Evolutionary conservation across 1,284 basidiomycete species (phyloP).

Genomic region (Chiua sp.): DNA sequence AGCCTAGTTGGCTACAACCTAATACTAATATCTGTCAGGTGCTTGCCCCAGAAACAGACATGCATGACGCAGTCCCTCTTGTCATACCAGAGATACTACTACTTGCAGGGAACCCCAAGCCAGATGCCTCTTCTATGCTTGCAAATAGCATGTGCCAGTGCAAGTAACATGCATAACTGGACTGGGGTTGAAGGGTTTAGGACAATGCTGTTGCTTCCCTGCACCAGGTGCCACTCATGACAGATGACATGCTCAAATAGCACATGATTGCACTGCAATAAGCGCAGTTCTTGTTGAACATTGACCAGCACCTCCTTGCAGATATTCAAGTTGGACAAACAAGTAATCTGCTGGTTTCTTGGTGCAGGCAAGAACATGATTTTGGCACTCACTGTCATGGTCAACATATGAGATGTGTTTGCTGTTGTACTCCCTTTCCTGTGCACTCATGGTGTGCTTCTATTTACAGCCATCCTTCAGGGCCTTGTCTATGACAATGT

Average conservation of each 20-base stretch:
- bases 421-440: constrained; percentile 63
- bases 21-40: constrained; percentile 39
- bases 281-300: constrained; percentile 67
- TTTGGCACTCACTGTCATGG: constrained; percentile 53
- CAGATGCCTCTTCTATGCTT: constrained; percentile 66
- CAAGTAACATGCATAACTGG: constrained; percentile 69
- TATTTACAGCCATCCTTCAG: constrained; percentile 70
- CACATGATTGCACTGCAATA: constrained; percentile 64
- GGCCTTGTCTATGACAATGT: constrained; percentile 84
- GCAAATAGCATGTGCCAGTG: constrained; percentile 80
- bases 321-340: constrained; percentile 72
- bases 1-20: too few species aligned
- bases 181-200: constrained; percentile 83
- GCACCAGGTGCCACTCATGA: constrained; percentile 65
- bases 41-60: constrained; percentile 50
- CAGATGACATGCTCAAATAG: constrained; percentile 49
- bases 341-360: constrained; percentile 68
- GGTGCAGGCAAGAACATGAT: constrained; percentile 72
- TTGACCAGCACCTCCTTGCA: constrained; percentile 74
- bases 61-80: constrained; percentile 58
- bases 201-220: constrained; percentile 76
- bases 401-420: constrained; percentile 70
- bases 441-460: constrained; percentile 67
- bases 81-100: constrained; percentile 71
- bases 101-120: constrained; percentile 59